Evolutionary conservation across 2,329 filamentous ascomycete genomes (phyloP).

Genomic region (Exophiala mesophila): DNA sequence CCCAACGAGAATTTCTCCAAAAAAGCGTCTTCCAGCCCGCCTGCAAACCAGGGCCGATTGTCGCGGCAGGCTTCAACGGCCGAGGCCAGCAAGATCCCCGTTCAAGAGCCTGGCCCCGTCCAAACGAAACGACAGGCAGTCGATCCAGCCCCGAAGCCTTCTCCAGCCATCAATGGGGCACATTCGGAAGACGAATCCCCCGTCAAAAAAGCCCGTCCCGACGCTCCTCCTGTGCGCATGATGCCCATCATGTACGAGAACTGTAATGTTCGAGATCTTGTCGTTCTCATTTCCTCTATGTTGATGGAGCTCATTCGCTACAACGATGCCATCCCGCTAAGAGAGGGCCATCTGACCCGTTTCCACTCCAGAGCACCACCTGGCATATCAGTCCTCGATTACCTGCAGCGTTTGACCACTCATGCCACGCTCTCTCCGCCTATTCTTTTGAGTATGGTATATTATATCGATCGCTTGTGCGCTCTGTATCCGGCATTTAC

Average conservation of each 20-base stretch:
- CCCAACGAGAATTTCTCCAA: conserved; percentile 8
- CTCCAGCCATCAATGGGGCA: conserved; percentile 1
- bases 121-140: conserved; percentile 17
- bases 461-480: conserved; percentile 94
- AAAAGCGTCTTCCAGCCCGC: background rate
- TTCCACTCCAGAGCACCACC: conserved; percentile 91
- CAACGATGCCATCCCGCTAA: conserved; percentile 82
- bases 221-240: conserved; percentile 46
- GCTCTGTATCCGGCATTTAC: conserved; percentile 90
- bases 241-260: conserved; percentile 69
- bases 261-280: conserved; percentile 78
- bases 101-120: background rate
- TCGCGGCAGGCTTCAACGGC: conserved; percentile 1
- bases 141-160: conserved; percentile 8
- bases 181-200: conserved; percentile 8
- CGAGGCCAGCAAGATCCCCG: conserved; percentile 1
- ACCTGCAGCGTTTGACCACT: conserved; percentile 84
- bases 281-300: conserved; percentile 90
- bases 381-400: conserved; percentile 90
- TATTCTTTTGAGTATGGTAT: conserved; percentile 96
- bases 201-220: conserved; percentile 43
- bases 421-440: conserved; percentile 92
- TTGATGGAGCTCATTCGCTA: conserved; percentile 88
- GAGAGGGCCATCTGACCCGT: conserved; percentile 79
- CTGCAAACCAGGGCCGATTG: background rate